Evolutionary conservation across 257 asterid species (phyloP), one percentile per base, ranked within the genome.

Genomic region (Penstemon eatonii): DNA sequence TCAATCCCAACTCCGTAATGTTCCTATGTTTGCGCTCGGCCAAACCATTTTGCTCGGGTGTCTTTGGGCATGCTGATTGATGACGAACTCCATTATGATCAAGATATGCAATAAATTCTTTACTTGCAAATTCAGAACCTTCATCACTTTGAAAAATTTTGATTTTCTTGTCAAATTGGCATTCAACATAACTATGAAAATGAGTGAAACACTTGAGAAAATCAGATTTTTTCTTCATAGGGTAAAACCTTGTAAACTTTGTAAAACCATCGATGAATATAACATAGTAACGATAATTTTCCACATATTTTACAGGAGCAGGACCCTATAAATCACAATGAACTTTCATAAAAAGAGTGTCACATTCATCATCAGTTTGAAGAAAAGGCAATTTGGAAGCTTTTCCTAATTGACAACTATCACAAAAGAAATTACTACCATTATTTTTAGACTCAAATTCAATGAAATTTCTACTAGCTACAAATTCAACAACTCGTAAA

Each of bases 301-400:
- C 62, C 19, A n/a, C 15, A 47, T 19, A 70, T 25, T 13, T 7
- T 7, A 65, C 5, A 0, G 69, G 49, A 5, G 69, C 7, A 8
- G 46, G 71, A 5, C 62, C 62, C 47, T 60, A 51, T 50, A 66
- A 38, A 40, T 66, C 61, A 39, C 50, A 52, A 51, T 66, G 36
- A 15, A 61, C 3, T 62, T 71, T 62, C 42, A 39, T 42, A n/a
- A 43, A 56, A 52, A 57, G 56, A 54, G 36, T 51, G 5, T 6
- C 4, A 3, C 56, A 63, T 53, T 61, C 15, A 19, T 63, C 41
- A 54, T 71, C 56, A 1, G 51, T 41, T 54, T 3, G 9, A 53
- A 6, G 3, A 12, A 62, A 62, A 4, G 56, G 36, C 11, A 51
- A 12, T 53, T 63, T 70, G 33, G 69, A 41, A 13, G 45, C 60